Evolutionary conservation across 2,329 filamentous ascomycete genomes (phyloP), one percentile per base, ranked within the genome.

Genomic region (Curvularia spicifera): DNA sequence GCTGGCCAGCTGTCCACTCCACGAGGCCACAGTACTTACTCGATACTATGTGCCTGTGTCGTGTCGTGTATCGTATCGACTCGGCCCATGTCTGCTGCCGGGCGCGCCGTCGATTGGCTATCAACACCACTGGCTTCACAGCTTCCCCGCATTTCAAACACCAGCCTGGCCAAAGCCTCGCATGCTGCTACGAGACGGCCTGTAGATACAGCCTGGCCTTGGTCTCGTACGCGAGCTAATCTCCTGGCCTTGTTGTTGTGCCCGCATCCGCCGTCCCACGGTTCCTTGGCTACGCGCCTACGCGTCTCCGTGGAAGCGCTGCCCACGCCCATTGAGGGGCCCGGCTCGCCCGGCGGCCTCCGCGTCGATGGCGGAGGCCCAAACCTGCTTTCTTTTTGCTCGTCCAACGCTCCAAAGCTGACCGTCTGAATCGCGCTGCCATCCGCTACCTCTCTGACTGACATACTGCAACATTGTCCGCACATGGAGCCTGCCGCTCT

Each of bases 71-170:
- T 28, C 26, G 31, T 22, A 42, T 40, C 45, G 44, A 56, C 12
- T 28, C 40, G 43, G n/a, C 35, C 48, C 33, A 49, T 45, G 35
- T 51, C 31, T 40, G 45, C 40, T 35, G 42, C 51, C 22, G 63
- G 39, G 48, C 39, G 48, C 48, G 5, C 44, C 43, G 13, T n/a
- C 59, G 31, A 67, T 68, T 67, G 67, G 64, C 59, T 57, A 37
- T 59, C 51, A 22, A 51, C 29, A 45, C 42, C 56, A 56, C 54
- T 52, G 54, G 49, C 60, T 59, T 52, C 63, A 56, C 54, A 57
- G 47, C 64, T 66, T 74, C 72, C 72, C 71, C 72, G 71, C 72
- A 75, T 69, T 67, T 67, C 56, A 56, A 56, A 49, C 56, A 37
- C 55, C 51, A 53, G 31, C 54, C 60, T 61, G 51, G 55, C 49